phyloP scores from a whole-genome alignment of 306 rosid genomes.

The Dryas alaskensis region DNA sequence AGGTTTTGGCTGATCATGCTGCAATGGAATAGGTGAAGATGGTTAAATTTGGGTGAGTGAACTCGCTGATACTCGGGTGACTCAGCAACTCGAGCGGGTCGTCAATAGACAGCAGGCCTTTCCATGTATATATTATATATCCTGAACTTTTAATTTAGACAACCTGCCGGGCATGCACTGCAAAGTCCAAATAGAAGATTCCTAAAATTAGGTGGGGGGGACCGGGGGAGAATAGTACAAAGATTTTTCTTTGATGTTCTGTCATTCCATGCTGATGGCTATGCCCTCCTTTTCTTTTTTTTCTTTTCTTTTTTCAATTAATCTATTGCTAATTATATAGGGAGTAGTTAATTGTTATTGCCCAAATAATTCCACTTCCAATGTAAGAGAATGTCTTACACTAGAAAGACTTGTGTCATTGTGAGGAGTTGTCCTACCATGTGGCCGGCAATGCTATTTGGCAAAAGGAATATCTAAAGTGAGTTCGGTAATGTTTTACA shows the following conservation, averaged over 20 bases:
- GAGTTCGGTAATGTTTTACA: too few relatives aligned
- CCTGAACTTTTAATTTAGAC: not conserved
- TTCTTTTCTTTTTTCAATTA: not conserved
- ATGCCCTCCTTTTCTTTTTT: not conserved
- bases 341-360: not conserved
- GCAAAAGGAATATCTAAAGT: too few relatives aligned
- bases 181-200: conserved; percentile 28
- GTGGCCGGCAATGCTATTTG: too few relatives aligned
- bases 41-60: not conserved
- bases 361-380: too few relatives aligned
- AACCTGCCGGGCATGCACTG: conserved; percentile 13
- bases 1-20: conserved; percentile 25
- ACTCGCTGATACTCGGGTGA: not conserved
- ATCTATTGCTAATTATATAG: not conserved
- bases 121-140: too few relatives aligned
- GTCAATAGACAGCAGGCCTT: not conserved
- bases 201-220: conserved; percentile 23
- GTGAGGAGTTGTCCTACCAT: too few relatives aligned
- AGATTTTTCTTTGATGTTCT: not conserved
- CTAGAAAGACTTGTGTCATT: too few relatives aligned
- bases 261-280: conserved; percentile 10
- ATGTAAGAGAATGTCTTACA: too few relatives aligned
- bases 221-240: conserved; percentile 8
- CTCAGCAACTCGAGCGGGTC: not conserved
- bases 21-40: not conserved